Base-by-base conservation (phyloP, 2,329 filamentous ascomycete species). In the Neonectria ditissima region DNA sequence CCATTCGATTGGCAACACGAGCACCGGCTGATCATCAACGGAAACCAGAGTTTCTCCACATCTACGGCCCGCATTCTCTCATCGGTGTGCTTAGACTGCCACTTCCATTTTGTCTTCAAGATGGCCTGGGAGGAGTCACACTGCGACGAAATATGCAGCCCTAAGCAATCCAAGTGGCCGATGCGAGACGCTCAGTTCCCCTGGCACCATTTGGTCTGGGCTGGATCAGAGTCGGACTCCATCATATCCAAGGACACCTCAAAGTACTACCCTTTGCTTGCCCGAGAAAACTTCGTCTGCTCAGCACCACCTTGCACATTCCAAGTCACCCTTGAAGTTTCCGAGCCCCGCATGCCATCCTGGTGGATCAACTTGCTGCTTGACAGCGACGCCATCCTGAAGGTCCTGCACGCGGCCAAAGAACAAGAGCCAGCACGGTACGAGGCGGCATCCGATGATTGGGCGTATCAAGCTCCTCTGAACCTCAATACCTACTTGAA, bases 401-500 rank as follows among this genome's bases (percentile, higher is more conserved):
- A 75, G 26, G 80, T 81, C 32, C 71, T 86, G 4, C 70, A 74
- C 1, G 55, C 71, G 1, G 81, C 83, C 1, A 78, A 79, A 30
- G 74, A 76, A 30, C 69, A 80, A 8, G 85, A 88, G 32, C 83
- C 85, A 0, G 77, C 76, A 0, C 79, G 87, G 8, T 88, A 84
- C 65, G 74, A 77, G 4, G 79, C 80, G 20, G 77, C 82, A 1
- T 74, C 78, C 2, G 76, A 81, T 14, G 75, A 79, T 9, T 83
- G 81, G 74, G 75, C 73, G 3, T 73, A 75, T 2, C 77, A 79
- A n/a, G 78, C 82, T 0, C 77, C 83, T 3, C 55, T 71, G 7
- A 85, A 84, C 11, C 74, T 88, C 4, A 81, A 83, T 59, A 82
- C 81, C 7, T 88, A 88, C 53, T 74, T 87, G 4, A 81, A 80